Evolutionary conservation across 257 asterid species (phyloP), one percentile per base, ranked within the genome.

Genomic region (Ehretia macrophylla): DNA sequence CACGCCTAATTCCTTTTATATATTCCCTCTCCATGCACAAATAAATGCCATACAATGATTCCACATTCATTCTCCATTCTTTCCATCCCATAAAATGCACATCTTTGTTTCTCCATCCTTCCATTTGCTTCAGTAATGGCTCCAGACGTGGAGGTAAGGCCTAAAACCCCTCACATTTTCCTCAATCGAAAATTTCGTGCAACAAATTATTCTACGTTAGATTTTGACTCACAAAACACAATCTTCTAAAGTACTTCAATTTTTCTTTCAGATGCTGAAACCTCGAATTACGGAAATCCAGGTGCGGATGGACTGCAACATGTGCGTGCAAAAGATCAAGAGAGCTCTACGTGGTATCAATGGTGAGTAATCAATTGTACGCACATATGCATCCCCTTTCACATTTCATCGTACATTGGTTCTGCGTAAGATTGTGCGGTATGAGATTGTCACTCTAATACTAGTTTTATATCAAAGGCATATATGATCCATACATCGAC

Each of bases 271-370:
- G 52, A 3, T 85, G 83, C 94, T 83, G 94, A 79, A 74, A 59
- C 79, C 87, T 60, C 69, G 70, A 40, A 69, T 87, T 50, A 84
- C 83, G 1, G 97, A 90, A 83, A 79, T 89, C 46, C 81, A 66
- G 75, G 95, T 84, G 47, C 66, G 93, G 56, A 86, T 90, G 92
- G 95, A 86, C 62, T 84, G 97, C 46, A 86, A 86, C 61, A 95
- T 95, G 17, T 86, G 95, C 46, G 90, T 86, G 5, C 95, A 90
- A 63, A 86, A 86, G 76, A 73, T 85, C 83, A 90, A 90, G 87
- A 90, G 79, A 22, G 90, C 95, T 50, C 67, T 90, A 8, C 79
- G 79, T 59, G 83, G 96, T 16, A 54, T 90, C 70, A 69, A 62
- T n/a, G 95, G 97, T 83, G 55, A 72, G 81, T 68, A 58, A 71